Evolutionary conservation across 2,329 filamentous ascomycete species (phyloP), one percentile per base, ranked within the genome.

Genomic region (Trichoderma sp.): DNA sequence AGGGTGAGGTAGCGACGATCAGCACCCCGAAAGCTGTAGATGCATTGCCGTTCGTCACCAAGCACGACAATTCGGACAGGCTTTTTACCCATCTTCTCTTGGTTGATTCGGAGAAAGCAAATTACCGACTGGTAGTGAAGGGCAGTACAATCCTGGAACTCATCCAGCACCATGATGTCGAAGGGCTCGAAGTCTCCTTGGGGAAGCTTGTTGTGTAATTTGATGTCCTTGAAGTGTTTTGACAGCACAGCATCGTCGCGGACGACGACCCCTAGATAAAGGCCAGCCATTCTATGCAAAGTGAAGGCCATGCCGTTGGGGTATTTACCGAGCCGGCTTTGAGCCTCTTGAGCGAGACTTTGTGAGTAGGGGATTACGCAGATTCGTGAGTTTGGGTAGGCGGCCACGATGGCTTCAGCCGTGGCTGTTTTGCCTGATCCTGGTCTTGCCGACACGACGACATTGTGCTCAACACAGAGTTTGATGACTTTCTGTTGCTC

Each of bases 91-190:
- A 60, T 62, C 12, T 61, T 64, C 9, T 34, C 58, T 9, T 69
- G 67, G 21, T 74, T 70, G 19, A 72, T 66, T 2, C 45, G 62
- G 28, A 75, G 66, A 17, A 76, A 74, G n/a, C 67, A 65, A 21
- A 28, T 66, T 0, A 67, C 60, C 3, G 75, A 60, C 72, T 70
- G 74, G 56, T 73, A 75, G 2, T 72, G 63, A n/a, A n/a, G n/a
- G n/a, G n/a, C n/a, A n/a, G n/a, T n/a, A 28, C 73, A 76, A 39
- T 76, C 74, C 34, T 75, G 74, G 21, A 76, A 69, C 61, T 76
- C 74, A 39, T 76, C 74, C 10, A 75, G 43, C 5, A 75, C 69
- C 34, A 76, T 66, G 4, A 75, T 71, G n/a, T 76, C 72, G 58
- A 72, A 75, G 15, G 71, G 71, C 12, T 34, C 24, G 9, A n/a